These are phyloP conservation scores for Geranium rotundifolium DNA, from an alignment of 345 rosid genomes.

Conservation along the genomic window DNA sequence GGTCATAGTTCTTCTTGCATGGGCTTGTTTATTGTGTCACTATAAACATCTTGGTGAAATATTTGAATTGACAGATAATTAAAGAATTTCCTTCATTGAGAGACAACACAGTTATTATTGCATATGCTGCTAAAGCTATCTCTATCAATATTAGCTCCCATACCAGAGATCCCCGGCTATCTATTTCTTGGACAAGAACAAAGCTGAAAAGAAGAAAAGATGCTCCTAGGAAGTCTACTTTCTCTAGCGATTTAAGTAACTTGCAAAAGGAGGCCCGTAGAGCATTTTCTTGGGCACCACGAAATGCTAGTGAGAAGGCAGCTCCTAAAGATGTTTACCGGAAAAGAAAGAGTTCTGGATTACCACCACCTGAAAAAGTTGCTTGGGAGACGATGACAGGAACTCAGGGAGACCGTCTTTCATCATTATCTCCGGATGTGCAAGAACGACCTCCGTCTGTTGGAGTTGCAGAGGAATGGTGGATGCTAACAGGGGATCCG, in stretches of 20 bases:
- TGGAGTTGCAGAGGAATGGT: slow-evolving; percentile 90
- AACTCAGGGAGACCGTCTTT: slow-evolving; percentile 62
- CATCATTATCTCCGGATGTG: slow-evolving; percentile 55
- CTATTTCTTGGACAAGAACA: slow-evolving; percentile 59
- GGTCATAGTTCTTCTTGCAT: too few species aligned
- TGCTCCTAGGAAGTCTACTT: slow-evolving; percentile 50
- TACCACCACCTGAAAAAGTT: slow-evolving; percentile 68
- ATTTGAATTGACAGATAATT: slow-evolving; percentile 49
- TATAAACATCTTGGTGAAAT: neutral
- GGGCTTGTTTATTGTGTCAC: too few species aligned
- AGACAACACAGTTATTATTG: slow-evolving; percentile 53
- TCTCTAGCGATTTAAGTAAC: slow-evolving; percentile 75
- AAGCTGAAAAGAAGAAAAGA: slow-evolving; percentile 53
- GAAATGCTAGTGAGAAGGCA: slow-evolving; percentile 64
- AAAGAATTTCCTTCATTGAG: slow-evolving; percentile 81
- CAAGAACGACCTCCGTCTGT: slow-evolving; percentile 83
- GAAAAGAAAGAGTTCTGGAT: slow-evolving; percentile 79
- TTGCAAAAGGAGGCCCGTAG: slow-evolving; percentile 94
- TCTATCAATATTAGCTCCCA: slow-evolving; percentile 61
- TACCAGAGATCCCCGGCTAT: slow-evolving; percentile 60
- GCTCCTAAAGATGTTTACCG: slow-evolving; percentile 70
- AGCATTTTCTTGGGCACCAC: slow-evolving; percentile 96
- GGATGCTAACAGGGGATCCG: slow-evolving; percentile 81
- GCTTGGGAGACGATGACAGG: slow-evolving; percentile 98
- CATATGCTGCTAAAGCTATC: slow-evolving; percentile 86